phyloP scores from a whole-genome alignment of 352 stramenopile genomes.

The Aphanomyces euteiches region DNA sequence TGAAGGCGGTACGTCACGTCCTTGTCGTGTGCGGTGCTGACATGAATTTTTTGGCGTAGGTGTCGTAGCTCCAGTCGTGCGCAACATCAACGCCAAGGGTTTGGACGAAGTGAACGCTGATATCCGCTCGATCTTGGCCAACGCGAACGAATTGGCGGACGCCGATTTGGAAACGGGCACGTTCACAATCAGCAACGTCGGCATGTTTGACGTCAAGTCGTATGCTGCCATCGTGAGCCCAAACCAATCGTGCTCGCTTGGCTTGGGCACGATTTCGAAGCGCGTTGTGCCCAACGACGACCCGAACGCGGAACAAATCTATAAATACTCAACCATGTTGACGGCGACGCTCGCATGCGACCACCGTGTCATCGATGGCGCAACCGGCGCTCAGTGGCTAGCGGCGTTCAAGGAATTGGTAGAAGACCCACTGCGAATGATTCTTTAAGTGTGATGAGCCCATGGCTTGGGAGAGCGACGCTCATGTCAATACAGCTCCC shows the following conservation, averaged over 20 bases:
- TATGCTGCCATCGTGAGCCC: slow-evolving; percentile 91
- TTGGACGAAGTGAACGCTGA: slow-evolving; percentile 88
- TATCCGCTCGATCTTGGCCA: slow-evolving; percentile 60
- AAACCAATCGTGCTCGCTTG: slow-evolving; percentile 92
- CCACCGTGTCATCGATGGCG: slow-evolving; percentile 97
- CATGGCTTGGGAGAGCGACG: too few species aligned
- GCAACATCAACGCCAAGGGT: slow-evolving; percentile 83
- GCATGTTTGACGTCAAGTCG: slow-evolving; percentile 95
- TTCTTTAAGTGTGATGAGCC: slow-evolving; percentile 76
- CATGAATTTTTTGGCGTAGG: slow-evolving; percentile 82
- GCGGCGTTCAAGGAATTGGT: slow-evolving; percentile 94
- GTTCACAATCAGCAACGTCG: slow-evolving; percentile 96
- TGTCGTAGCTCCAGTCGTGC: slow-evolving; percentile 97
- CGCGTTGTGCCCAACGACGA: slow-evolving; percentile 91
- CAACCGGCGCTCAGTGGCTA: slow-evolving; percentile 95
- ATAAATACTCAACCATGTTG: slow-evolving; percentile 89
- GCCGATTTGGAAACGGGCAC: slow-evolving; percentile 84
- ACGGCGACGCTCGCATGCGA: slow-evolving; percentile 96
- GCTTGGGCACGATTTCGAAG: slow-evolving; percentile 92
- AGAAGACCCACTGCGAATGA: slow-evolving; percentile 96
- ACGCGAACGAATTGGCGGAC: slow-evolving; percentile 35
- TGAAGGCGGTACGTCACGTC: slow-evolving; percentile 36
- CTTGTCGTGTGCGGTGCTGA: slow-evolving; percentile 38
- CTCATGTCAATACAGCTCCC: too few species aligned
- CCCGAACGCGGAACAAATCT: slow-evolving; percentile 74